Percentiles rank a stretch among this genome's conserved stretches.
Evolutionary conservation across 768 basidiomycete species (phyloP).

Genomic region (Boletus barrowsii): DNA sequence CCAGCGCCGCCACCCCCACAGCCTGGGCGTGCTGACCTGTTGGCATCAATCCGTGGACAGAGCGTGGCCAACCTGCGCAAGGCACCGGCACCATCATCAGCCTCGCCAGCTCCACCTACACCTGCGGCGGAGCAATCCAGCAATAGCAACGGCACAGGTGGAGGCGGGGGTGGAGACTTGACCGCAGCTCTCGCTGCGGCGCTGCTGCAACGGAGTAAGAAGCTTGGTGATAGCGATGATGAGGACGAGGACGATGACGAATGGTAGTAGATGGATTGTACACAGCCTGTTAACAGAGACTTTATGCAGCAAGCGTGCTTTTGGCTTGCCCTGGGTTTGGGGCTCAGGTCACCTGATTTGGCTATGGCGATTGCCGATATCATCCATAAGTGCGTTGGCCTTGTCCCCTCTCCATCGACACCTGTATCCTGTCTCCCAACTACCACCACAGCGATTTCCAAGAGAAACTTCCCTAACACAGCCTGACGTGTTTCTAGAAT

Average conservation of each 20-base stretch:
- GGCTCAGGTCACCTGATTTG: constrained; percentile 21
- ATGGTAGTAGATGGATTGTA: constrained; percentile 36
- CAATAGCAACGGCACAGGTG: constrained; percentile 32
- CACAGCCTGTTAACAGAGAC: background rate
- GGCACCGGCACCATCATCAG: constrained; percentile 32
- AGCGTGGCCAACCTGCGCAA: constrained; percentile 71
- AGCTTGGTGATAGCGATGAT: constrained; percentile 82
- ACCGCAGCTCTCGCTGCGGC: constrained; percentile 84
- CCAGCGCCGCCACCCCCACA: constrained; percentile 45
- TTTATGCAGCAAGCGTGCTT: too few relatives aligned
- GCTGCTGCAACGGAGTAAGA: constrained; percentile 77
- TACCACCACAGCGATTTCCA: background rate
- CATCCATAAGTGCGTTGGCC: constrained; percentile 6
- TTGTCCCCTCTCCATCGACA: constrained; percentile 8
- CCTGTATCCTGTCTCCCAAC: constrained; percentile 1
- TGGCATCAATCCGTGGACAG: constrained; percentile 81
- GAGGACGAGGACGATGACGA: constrained; percentile 75
- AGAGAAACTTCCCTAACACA: background rate
- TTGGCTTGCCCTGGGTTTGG: constrained; percentile 15
- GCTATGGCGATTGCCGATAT: constrained; percentile 36
- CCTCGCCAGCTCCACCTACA: constrained; percentile 36
- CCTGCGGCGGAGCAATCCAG: constrained; percentile 32
- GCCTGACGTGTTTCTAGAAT: constrained; percentile 19
- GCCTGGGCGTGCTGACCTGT: constrained; percentile 61
- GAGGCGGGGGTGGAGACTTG: constrained; percentile 61